A percentile compares a stretch with the other conserved stretches of the same genome.
phyloP scores from a whole-genome alignment of 345 rosid genomes.

The Eucalyptus fibrosa region DNA sequence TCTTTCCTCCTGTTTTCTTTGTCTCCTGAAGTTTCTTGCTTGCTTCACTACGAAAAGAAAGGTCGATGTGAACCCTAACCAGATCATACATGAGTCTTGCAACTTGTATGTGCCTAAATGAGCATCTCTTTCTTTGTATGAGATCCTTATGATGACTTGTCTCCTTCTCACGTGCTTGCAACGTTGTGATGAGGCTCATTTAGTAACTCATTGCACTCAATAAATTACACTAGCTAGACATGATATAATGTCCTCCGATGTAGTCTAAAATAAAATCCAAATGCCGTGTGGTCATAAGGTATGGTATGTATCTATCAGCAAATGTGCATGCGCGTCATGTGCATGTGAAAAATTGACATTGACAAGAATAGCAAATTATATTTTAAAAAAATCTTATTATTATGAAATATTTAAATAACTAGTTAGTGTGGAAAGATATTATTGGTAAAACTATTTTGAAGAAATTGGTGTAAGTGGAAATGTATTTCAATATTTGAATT shows the following conservation, averaged over 20 bases:
- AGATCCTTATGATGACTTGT: not conserved
- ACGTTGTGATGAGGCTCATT: not conserved
- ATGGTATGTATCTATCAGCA: accelerated
- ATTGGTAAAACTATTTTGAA: not conserved
- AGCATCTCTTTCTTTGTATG: not conserved
- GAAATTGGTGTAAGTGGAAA: not conserved
- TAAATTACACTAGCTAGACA: not conserved
- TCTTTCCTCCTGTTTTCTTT: not conserved
- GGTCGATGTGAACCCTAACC: not conserved
- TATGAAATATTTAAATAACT: not conserved
- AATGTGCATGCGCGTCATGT: not conserved
- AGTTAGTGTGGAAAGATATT: not conserved
- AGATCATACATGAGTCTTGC: not conserved
- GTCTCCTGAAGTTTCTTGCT: not conserved
- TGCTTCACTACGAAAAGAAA: not conserved
- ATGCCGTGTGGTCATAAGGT: not conserved
- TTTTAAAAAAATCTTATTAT: not conserved
- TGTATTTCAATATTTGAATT: not conserved
- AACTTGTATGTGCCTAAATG: not conserved
- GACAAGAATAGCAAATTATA: not conserved
- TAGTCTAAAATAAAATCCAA: too few relatives aligned
- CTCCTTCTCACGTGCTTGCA: not conserved
- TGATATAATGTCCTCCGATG: not conserved
- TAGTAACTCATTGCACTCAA: not conserved
- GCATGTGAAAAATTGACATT: not conserved